Evolutionary conservation across 163 green algal species (phyloP).

Genomic region (Scenedesmus sp.): DNA sequence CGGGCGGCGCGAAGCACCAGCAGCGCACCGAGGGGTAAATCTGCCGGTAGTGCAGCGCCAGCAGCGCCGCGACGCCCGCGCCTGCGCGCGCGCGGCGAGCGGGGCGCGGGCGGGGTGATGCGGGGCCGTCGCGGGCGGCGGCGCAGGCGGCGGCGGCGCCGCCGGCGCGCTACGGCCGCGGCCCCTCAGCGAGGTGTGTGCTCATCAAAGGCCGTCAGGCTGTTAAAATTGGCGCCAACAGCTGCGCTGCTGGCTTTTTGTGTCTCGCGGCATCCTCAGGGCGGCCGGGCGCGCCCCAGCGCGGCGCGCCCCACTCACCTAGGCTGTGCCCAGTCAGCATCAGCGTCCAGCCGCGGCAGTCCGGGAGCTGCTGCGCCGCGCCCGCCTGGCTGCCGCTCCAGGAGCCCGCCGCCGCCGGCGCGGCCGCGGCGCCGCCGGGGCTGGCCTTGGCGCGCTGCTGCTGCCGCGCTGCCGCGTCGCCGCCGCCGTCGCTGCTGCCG

Average conservation of each 20-base stretch:
- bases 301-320: constrained; percentile 1
- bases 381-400: neutral
- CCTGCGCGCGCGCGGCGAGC: constrained; percentile 1
- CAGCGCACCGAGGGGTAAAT: constrained; percentile 1
- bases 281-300: neutral
- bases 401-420: too few relatives aligned
- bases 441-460: neutral
- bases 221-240: constrained; percentile 41
- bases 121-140: neutral
- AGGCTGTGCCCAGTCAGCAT: constrained; percentile 43
- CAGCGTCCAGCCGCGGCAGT: constrained; percentile 44
- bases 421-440: too few relatives aligned
- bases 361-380: constrained; percentile 17
- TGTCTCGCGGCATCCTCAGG: constrained; percentile 3
- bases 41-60: constrained; percentile 42
- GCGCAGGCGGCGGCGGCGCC: neutral
- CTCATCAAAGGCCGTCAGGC: constrained; percentile 31
- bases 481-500: neutral
- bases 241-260: constrained; percentile 2
- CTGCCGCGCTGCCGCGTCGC: neutral
- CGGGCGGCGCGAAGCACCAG: constrained; percentile 43
- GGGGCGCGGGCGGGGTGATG: too few relatives aligned
- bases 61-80: constrained; percentile 44
- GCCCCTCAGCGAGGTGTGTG: constrained; percentile 11
- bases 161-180: neutral